A percentile compares a stretch with the other conserved stretches of the same genome.
Evolutionary conservation across 331 rosid genomes (phyloP).

Genomic region (Rosa hybrid): DNA sequence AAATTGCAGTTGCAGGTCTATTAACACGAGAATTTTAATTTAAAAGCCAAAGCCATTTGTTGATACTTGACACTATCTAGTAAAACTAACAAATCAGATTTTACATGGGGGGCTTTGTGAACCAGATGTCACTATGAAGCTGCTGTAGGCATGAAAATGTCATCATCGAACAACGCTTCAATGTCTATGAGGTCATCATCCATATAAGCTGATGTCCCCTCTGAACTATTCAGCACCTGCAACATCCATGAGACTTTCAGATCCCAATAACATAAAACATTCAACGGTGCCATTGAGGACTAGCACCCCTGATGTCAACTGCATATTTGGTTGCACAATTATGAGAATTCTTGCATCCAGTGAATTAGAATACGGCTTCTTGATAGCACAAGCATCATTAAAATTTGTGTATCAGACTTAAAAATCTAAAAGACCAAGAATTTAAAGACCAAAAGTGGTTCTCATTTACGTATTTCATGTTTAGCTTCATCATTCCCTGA

Average conservation of each 20-base stretch:
- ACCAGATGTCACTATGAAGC: constrained; percentile 28
- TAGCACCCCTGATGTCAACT: too few species aligned
- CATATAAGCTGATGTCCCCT: constrained; percentile 39
- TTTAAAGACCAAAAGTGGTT: background rate
- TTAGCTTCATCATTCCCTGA: background rate
- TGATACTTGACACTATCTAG: background rate
- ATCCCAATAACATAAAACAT: background rate
- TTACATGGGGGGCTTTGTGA: constrained; percentile 8
- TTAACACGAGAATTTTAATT: background rate
- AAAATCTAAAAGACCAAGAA: background rate
- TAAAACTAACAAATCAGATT: background rate
- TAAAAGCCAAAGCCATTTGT: background rate
- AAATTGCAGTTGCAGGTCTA: background rate
- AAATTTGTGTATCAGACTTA: background rate
- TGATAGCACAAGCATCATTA: background rate
- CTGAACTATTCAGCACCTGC: constrained; percentile 46
- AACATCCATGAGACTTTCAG: background rate
- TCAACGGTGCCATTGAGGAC: background rate
- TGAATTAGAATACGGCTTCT: background rate
- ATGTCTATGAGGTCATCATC: constrained; percentile 45
- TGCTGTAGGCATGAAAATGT: constrained; percentile 50
- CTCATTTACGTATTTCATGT: background rate
- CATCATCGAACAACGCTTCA: constrained; percentile 60
- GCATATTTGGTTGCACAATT: background rate
- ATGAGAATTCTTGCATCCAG: background rate